Evolutionary conservation across 352 stramenopile genomes (phyloP).

Genomic region (Halophytophthora batemanensis): DNA sequence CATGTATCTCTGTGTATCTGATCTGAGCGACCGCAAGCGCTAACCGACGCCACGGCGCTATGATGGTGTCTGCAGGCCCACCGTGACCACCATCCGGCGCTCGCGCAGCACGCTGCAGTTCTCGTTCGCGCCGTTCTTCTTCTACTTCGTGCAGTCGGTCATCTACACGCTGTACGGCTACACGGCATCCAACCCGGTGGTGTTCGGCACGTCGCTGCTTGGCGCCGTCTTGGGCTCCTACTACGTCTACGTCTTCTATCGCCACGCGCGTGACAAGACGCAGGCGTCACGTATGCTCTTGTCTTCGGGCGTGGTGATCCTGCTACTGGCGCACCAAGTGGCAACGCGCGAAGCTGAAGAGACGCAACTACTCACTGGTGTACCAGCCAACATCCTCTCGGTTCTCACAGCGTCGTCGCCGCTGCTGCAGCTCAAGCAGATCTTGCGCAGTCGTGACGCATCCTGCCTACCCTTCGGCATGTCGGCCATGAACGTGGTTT

Average conservation of each 20-base stretch:
- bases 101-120: constrained; percentile 73
- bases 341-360: constrained; percentile 37
- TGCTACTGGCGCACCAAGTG: constrained; percentile 51
- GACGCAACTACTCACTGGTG: constrained; percentile 60
- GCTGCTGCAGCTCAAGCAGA: constrained; percentile 65
- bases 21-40: no score
- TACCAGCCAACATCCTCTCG: constrained; percentile 72
- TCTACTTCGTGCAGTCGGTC: constrained; percentile 82
- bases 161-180: constrained; percentile 79
- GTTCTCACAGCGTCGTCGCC: constrained; percentile 68
- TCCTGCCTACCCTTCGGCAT: constrained; percentile 73
- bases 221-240: constrained; percentile 54
- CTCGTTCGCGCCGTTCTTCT: constrained; percentile 79
- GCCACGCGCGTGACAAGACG: constrained; percentile 41
- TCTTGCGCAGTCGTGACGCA: constrained; percentile 59
- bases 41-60: no score
- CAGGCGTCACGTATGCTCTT: constrained; percentile 40
- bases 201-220: constrained; percentile 55
- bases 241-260: constrained; percentile 75
- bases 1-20: no score
- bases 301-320: constrained; percentile 43
- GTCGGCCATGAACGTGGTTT: constrained; percentile 77
- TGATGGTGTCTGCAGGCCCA: constrained; percentile 35
- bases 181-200: constrained; percentile 56
- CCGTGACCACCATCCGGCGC: constrained; percentile 56